Conservation (phyloP, 129 eudicot genomes). For the Flaveria brownii region DNA sequence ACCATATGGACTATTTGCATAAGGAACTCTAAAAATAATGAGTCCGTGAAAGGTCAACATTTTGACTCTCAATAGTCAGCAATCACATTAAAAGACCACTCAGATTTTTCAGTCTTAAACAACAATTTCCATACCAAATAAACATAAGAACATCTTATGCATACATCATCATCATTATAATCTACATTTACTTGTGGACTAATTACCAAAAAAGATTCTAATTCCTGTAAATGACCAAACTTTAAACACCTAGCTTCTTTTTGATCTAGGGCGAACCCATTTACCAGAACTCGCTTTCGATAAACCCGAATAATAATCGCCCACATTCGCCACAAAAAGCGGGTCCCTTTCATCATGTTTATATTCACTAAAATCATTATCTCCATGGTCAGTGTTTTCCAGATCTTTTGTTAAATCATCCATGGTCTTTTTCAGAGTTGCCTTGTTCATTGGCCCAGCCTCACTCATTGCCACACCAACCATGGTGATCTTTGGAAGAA, state of each 20-base stretch:
- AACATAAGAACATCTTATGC: conserved; percentile 14
- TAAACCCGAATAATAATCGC: conserved; percentile 64
- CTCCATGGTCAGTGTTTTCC: conserved; percentile 54
- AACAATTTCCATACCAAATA: neutral
- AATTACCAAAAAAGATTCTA: neutral
- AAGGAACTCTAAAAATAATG: neutral
- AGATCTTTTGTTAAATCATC: conserved; percentile 78
- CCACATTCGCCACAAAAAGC: conserved; percentile 87
- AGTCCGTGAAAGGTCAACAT: neutral
- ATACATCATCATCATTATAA: conserved; percentile 10
- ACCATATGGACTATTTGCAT: too few relatives aligned
- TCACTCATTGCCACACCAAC: conserved; percentile 85
- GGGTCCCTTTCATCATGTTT: conserved; percentile 76
- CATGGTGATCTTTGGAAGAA: conserved; percentile 89
- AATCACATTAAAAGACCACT: neutral
- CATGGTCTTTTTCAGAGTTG: conserved; percentile 73
- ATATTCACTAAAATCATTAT: conserved; percentile 27
- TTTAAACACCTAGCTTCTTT: conserved; percentile 30
- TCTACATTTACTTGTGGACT: conserved; percentile 26
- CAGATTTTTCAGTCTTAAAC: neutral
- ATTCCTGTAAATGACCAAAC: neutral
- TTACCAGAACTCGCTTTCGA: conserved; percentile 56
- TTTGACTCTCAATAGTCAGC: conserved; percentile 7
- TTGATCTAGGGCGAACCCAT: conserved; percentile 63
- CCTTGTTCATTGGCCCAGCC: conserved; percentile 71